Conservation (phyloP, 345 rosid genomes). For the Populus deltoides region DNA sequence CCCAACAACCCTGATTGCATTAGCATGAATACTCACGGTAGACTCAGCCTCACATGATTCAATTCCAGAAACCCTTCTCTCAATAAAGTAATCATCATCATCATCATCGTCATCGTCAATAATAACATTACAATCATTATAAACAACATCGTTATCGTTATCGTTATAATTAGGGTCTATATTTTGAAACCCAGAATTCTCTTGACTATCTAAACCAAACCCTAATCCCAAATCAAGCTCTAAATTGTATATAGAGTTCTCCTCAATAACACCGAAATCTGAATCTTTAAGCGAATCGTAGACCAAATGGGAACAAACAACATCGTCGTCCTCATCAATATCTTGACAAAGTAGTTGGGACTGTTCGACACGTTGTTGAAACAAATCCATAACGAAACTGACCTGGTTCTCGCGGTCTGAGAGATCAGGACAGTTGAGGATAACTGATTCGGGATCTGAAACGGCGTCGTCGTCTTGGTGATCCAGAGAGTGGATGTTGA, state of each 20-base stretch:
- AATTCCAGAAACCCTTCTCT: slow-evolving; percentile 42
- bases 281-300: slow-evolving; percentile 38
- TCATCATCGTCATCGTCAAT: background rate
- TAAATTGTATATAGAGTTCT: slow-evolving; percentile 23
- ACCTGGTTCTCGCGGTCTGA: slow-evolving; percentile 59
- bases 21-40: slow-evolving; percentile 13
- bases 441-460: slow-evolving; percentile 34
- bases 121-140: slow-evolving; percentile 12
- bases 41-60: slow-evolving; percentile 38
- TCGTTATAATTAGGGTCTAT: slow-evolving; percentile 20
- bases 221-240: slow-evolving; percentile 49
- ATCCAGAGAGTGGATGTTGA: background rate
- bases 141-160: slow-evolving; percentile 17
- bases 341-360: slow-evolving; percentile 40
- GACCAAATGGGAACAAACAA: slow-evolving; percentile 19
- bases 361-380: slow-evolving; percentile 88
- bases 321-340: background rate
- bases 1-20: slow-evolving; percentile 36
- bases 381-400: slow-evolving; percentile 81
- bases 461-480: slow-evolving; percentile 16
- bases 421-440: slow-evolving; percentile 40
- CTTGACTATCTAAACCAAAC: slow-evolving; percentile 42
- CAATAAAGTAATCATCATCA: slow-evolving; percentile 46
- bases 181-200: slow-evolving; percentile 33
- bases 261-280: slow-evolving; percentile 45